phyloP scores from a whole-genome alignment of 257 asterid species.

The Schizonepeta tenuifolia region DNA sequence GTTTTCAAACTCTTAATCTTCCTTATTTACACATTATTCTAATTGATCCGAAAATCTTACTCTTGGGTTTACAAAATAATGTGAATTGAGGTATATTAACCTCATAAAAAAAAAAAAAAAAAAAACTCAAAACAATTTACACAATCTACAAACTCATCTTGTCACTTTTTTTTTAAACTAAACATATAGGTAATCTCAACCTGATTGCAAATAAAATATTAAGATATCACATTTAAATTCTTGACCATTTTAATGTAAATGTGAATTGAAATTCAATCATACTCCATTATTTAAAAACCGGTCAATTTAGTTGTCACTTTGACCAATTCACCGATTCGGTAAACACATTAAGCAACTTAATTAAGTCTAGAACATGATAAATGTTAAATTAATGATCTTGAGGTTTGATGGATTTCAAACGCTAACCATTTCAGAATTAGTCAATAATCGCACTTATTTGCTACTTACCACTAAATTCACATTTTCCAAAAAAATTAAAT shows the following conservation, averaged over 20 bases:
- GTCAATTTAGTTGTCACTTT: neutral
- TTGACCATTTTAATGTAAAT: neutral
- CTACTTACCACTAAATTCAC: neutral
- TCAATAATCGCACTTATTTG: neutral
- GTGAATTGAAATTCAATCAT: neutral
- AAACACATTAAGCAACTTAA: neutral
- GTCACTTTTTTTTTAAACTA: too few relatives aligned
- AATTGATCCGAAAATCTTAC: too few relatives aligned
- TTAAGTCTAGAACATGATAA: neutral
- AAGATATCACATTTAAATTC: neutral
- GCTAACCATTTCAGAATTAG: neutral
- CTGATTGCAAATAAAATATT: too few relatives aligned
- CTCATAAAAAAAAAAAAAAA: too few relatives aligned
- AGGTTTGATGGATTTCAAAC: too few relatives aligned
- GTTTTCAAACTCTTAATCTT: too few relatives aligned
- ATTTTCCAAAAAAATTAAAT: neutral
- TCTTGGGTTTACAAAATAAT: too few relatives aligned
- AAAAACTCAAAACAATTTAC: too few relatives aligned
- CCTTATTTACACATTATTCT: too few relatives aligned
- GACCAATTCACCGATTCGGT: neutral
- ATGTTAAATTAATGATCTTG: neutral
- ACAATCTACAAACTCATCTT: too few relatives aligned
- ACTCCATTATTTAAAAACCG: neutral
- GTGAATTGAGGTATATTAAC: too few relatives aligned
- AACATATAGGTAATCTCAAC: too few relatives aligned